Conservation (phyloP, 2,329 filamentous ascomycete species). For the Stagonosporopsis cucurbitacearum region DNA sequence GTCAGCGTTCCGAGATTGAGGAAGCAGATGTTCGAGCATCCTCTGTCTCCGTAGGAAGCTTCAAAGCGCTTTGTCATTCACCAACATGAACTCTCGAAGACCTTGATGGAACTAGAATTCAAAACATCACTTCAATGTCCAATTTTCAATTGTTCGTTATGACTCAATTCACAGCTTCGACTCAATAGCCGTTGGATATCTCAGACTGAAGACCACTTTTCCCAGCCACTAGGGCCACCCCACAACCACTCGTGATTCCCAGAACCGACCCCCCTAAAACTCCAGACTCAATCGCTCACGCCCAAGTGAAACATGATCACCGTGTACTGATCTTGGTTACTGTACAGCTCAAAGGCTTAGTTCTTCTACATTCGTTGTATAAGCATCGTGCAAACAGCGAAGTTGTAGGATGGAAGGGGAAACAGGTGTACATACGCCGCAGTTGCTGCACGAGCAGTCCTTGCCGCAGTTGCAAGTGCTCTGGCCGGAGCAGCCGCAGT, state of each 20-base stretch:
- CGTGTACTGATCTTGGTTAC: background rate
- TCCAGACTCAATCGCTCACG: background rate
- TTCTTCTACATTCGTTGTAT: background rate
- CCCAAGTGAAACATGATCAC: background rate
- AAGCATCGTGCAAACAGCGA: background rate
- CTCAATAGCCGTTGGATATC: constrained; percentile 1
- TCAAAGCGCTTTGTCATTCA: no score
- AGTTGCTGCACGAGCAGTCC: background rate
- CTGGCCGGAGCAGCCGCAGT: background rate
- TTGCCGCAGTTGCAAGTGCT: background rate
- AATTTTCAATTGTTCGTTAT: background rate
- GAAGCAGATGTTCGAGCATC: background rate
- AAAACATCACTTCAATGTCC: no score
- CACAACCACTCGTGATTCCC: background rate
- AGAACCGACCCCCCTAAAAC: background rate
- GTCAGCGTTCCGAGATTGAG: background rate
- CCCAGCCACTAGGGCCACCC: background rate
- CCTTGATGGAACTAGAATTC: no score
- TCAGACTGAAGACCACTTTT: background rate
- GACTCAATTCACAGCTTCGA: background rate
- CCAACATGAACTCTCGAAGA: no score
- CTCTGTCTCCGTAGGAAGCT: background rate
- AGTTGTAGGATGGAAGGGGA: background rate
- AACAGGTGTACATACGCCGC: background rate
- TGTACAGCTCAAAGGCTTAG: background rate